A percentile compares a stretch with the other conserved stretches of the same genome.
These are phyloP conservation scores for Raffaelea arxii DNA, from an alignment of 2,329 filamentous ascomycete species.

Conservation along the genomic window DNA sequence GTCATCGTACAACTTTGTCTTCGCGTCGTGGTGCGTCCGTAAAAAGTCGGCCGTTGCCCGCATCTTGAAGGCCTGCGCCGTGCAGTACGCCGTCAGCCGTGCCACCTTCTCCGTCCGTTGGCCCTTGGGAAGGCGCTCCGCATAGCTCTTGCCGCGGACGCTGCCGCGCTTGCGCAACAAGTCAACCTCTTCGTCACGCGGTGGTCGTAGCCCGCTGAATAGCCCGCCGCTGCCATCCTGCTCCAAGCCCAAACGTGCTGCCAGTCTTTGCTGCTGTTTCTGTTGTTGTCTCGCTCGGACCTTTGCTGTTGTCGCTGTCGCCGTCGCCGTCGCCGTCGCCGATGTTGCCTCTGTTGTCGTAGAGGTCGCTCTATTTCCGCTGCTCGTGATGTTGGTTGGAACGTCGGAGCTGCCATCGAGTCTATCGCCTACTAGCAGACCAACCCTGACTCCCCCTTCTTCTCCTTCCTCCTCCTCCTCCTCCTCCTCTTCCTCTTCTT, in stretches of 20 bases:
- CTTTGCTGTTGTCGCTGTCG: no score
- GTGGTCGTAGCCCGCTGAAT: conserved; percentile 34
- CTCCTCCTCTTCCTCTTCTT: conserved; percentile 48
- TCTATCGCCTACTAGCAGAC: no score
- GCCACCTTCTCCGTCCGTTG: conserved; percentile 80
- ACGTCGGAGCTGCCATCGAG: no score
- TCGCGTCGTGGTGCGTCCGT: conserved; percentile 75
- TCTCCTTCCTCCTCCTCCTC: conserved; percentile 45
- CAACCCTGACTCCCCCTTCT: conserved; percentile 1
- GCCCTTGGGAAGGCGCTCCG: conserved; percentile 82
- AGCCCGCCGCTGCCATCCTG: conserved; percentile 24
- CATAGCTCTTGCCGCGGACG: conserved; percentile 75
- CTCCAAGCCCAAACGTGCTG: no score
- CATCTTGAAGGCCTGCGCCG: conserved; percentile 86
- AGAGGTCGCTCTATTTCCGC: no score
- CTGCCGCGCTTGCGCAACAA: conserved; percentile 52
- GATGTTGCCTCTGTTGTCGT: no score
- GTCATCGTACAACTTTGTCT: conserved; percentile 96
- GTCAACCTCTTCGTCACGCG: conserved; percentile 59
- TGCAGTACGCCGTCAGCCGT: conserved; percentile 91
- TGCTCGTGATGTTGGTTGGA: no score
- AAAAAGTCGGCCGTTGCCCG: conserved; percentile 82
- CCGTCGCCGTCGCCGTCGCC: no score
- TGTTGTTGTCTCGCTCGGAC: no score
- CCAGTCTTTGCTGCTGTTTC: no score